phyloP scores from a whole-genome alignment of 2,329 filamentous ascomycete species.

The Thielaviopsis ethacetica region DNA sequence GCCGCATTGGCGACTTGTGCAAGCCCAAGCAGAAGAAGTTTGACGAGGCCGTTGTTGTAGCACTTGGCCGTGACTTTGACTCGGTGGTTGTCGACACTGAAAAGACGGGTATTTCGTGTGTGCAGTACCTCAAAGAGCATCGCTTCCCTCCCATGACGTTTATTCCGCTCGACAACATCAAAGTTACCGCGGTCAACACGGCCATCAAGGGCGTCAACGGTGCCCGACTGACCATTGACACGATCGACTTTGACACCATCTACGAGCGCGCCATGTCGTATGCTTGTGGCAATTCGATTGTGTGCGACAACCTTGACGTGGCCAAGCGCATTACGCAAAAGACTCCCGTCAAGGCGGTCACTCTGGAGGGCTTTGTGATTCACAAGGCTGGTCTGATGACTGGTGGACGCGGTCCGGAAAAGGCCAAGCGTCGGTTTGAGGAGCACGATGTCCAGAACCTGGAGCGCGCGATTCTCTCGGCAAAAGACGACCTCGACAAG shows the following conservation, averaged over 20 bases:
- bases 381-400: slow-evolving; percentile 96
- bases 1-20: slow-evolving; percentile 79
- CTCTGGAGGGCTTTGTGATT: slow-evolving; percentile 87
- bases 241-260: slow-evolving; percentile 79
- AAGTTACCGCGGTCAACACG: slow-evolving; percentile 79
- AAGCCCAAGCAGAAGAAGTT: slow-evolving; percentile 96
- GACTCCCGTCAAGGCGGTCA: slow-evolving; percentile 86
- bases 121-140: slow-evolving; percentile 85
- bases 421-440: slow-evolving; percentile 71
- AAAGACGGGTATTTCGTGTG: slow-evolving; percentile 85
- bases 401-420: slow-evolving; percentile 69
- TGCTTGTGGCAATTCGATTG: slow-evolving; percentile 85
- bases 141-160: slow-evolving; percentile 79
- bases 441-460: slow-evolving; percentile 78
- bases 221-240: slow-evolving; percentile 82
- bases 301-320: slow-evolving; percentile 74
- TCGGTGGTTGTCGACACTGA: slow-evolving; percentile 90
- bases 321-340: slow-evolving; percentile 75
- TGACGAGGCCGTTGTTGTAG: slow-evolving; percentile 80
- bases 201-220: slow-evolving; percentile 79
- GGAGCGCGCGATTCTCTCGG: slow-evolving; percentile 57
- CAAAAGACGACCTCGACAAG: slow-evolving; percentile 60
- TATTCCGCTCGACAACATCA: slow-evolving; percentile 92
- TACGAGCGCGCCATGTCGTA: slow-evolving; percentile 88
- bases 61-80: slow-evolving; percentile 84